phyloP scores from a whole-genome alignment of 176 grass and related monocot genomes.

The Musa itinerans region DNA sequence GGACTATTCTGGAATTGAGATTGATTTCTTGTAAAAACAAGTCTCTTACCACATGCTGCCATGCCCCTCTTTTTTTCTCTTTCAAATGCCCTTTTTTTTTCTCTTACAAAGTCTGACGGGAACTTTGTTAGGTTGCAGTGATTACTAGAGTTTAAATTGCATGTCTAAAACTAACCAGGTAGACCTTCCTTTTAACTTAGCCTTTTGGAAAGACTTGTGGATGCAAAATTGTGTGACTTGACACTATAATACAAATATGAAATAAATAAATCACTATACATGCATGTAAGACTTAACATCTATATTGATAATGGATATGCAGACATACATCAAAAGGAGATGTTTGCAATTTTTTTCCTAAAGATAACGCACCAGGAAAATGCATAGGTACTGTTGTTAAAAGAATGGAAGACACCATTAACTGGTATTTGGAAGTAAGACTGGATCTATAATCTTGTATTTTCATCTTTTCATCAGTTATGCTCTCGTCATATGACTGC shows the following conservation, averaged over 20 bases:
- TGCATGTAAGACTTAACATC: background rate
- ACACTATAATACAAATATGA: background rate
- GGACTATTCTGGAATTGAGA: too few species aligned
- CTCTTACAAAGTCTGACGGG: too few species aligned
- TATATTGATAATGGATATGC: background rate
- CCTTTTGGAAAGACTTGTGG: too few species aligned
- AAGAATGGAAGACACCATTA: constrained; percentile 95
- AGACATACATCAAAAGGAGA: background rate
- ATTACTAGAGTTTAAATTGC: too few species aligned
- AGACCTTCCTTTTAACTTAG: too few species aligned
- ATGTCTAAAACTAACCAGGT: too few species aligned
- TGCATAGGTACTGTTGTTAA: constrained; percentile 73
- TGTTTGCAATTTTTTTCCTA: background rate
- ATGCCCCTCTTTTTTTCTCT: background rate
- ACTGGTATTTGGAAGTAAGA: constrained; percentile 73
- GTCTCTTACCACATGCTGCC: background rate
- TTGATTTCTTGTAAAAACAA: too few species aligned
- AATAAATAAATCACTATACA: background rate
- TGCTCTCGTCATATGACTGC: constrained; percentile 46
- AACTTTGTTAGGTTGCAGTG: too few species aligned
- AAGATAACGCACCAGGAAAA: constrained; percentile 59
- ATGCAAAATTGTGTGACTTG: background rate
- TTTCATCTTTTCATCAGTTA: constrained; percentile 31
- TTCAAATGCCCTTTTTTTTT: background rate
- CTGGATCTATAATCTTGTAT: constrained; percentile 36